phyloP scores from a whole-genome alignment of 352 stramenopile genomes.

The Phytophthora pinifolia region DNA sequence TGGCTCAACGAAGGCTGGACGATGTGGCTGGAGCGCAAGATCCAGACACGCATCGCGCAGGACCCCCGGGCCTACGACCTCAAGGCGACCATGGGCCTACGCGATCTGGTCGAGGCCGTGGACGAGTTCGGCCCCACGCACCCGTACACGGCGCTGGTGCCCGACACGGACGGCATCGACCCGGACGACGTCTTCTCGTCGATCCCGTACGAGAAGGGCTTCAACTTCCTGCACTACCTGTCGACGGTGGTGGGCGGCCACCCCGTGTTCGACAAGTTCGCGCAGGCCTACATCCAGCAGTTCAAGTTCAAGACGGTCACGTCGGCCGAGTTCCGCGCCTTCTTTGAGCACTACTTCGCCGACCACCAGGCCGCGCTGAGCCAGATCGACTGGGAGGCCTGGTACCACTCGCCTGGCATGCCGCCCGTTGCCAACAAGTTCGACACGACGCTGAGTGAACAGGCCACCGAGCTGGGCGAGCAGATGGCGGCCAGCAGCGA shows the following conservation, averaged over 20 bases:
- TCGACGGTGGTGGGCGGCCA: slow-evolving; percentile 50
- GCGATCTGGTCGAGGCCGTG: slow-evolving; percentile 44
- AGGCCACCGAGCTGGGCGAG: slow-evolving; percentile 45
- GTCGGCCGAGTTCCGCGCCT: slow-evolving; percentile 69
- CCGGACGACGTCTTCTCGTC: slow-evolving; percentile 95
- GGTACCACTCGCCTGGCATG: slow-evolving; percentile 91
- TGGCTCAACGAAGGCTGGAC: slow-evolving; percentile 99
- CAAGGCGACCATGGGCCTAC: slow-evolving; percentile 51
- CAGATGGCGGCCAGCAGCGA: slow-evolving; percentile 34
- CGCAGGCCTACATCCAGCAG: slow-evolving; percentile 88
- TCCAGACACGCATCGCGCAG: slow-evolving; percentile 77
- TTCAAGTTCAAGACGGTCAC: slow-evolving; percentile 92
- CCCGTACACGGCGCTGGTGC: slow-evolving; percentile 90
- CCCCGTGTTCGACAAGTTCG: slow-evolving; percentile 80
- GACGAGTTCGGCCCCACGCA: slow-evolving; percentile 58
- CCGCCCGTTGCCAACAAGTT: slow-evolving; percentile 82
- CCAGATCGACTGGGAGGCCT: slow-evolving; percentile 93
- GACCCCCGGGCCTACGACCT: slow-evolving; percentile 55
- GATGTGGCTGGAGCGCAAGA: slow-evolving; percentile 97
- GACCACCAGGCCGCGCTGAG: slow-evolving; percentile 38
- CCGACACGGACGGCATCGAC: slow-evolving; percentile 87
- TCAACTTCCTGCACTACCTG: slow-evolving; percentile 84
- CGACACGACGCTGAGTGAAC: slow-evolving; percentile 77
- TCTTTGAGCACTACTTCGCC: slow-evolving; percentile 83
- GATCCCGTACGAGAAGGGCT: slow-evolving; percentile 96